Evolutionary conservation across 1,284 basidiomycete species (phyloP), one percentile per base, ranked within the genome.

Genomic region (Heterobasidion parviporum): DNA sequence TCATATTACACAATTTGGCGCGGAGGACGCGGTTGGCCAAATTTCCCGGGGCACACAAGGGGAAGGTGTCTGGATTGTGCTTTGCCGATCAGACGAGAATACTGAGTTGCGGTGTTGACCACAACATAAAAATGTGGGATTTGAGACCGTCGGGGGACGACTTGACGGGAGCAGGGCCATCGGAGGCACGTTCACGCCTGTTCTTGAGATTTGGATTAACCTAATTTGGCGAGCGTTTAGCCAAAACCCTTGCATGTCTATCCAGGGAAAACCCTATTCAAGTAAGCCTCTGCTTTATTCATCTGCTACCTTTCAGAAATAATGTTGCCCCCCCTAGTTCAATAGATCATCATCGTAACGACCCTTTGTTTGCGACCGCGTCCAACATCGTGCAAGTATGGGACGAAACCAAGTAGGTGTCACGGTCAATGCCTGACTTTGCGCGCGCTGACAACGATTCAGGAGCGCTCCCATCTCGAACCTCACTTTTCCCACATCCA

Each of bases 351-450:
- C 97, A 98, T 68, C 82, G 88, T 50, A 82, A 82, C 47, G 89
- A 94, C 60, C 80, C 89, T 18, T 69, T 95, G 4, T 99, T 99
- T 64, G 96, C 94, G 0, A 97, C 96, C 0, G 94, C 94, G 2
- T 96, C 94, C 1, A 93, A 89, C 64, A 80, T 83, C 32, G 94
- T 99, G 10, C 96, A 99, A 69, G 80, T 98, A 62, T 99, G 97
- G 97, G 97, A 99, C 65, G 91, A 98, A 71, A 94, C 89, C 50
- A 92, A 92, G 85, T 91, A 61, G 20, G 82, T 12, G 48, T 20
- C 32, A 33, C n/a, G 15, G n/a, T 34, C 41, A 9, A 56, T 38
- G 34, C 47, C 8, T 16, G 32, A 43, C 34, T 20, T 15, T 53
- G 41, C 15, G 41, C 6, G 57, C 33, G 55, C 51, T 65, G 16